Evolutionary conservation across 2,329 filamentous ascomycete genomes (phyloP), one percentile per base, ranked within the genome.

Genomic region (Aspergillus niger): DNA sequence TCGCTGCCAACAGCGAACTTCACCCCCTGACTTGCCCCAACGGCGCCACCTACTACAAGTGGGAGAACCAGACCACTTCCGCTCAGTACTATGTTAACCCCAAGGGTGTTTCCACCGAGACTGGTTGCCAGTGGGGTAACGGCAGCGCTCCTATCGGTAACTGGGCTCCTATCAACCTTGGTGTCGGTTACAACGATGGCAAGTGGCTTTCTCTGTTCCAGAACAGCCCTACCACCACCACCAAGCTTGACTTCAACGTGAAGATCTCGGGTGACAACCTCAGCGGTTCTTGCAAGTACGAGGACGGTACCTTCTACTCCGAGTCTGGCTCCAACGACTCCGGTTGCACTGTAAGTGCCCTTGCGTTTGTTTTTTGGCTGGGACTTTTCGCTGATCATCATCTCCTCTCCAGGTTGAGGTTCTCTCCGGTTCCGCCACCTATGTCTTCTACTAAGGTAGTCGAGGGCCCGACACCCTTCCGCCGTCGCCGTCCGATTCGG

Each of bases 31-130:
- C 91, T 73, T 94, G 91, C 82, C 90, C 94, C 50, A 80, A 89
- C 66, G 86, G 88, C 62, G 74, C 76, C 52, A 82, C 80, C 54
- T 96, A 94, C 82, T 98, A 92, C 82, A 79, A 82, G 63, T 96
- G 91, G 91, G 68, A 91, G 71, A 85, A 85, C 69, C 84, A 85
- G 76, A 70, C 80, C 54, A 98, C 95, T 55, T 93, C 91, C 51
- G 93, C 93, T 48, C 95, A 98, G 80, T 98, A 97, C 85, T 99
- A 99, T 76, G 85, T 98, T 79, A 98, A 98, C 85, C 90, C 90
- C 70, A 84, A 86, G 69, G 92, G 92, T 62, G 81, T 90, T 56
- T 70, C 78, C 17, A 79, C 87, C 60, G 75, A 86, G 66, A 79
- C 93, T 11, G 91, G 86, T 54, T 99, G 95, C 80, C 78, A 85